Evolutionary conservation across 768 basidiomycete species (phyloP).

Genomic region (Coprinellus micaceus): DNA sequence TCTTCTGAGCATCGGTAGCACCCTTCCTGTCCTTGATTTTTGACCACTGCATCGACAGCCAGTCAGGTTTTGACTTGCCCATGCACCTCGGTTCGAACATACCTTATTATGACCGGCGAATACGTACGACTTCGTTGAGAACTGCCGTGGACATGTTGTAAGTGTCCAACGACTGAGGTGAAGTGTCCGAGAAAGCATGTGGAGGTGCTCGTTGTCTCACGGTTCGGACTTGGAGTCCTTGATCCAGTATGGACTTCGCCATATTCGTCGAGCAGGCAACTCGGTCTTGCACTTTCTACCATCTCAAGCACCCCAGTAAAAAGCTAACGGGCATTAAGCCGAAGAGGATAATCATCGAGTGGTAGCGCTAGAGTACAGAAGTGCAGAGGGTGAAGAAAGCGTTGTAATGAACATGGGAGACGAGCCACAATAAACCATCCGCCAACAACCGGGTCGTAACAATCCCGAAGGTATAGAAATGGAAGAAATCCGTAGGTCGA

Average conservation of each 20-base stretch:
- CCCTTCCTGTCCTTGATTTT: conserved; percentile 75
- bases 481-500: too few relatives aligned
- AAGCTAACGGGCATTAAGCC: too few relatives aligned
- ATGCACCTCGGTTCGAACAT: neutral
- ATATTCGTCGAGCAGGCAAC: neutral
- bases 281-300: too few relatives aligned
- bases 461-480: too few relatives aligned
- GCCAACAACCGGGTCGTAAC: too few relatives aligned
- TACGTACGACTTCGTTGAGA: conserved; percentile 1
- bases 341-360: too few relatives aligned
- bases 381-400: too few relatives aligned
- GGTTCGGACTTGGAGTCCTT: neutral
- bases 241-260: neutral
- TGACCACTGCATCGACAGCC: conserved; percentile 51
- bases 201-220: neutral
- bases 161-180: neutral
- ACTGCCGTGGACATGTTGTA: conserved; percentile 1
- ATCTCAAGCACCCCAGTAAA: too few relatives aligned
- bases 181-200: conserved; percentile 4
- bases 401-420: too few relatives aligned
- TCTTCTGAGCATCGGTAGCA: conserved; percentile 57
- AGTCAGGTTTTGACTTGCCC: neutral
- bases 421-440: too few relatives aligned
- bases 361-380: too few relatives aligned
- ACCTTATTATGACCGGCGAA: conserved; percentile 10